Conservation (phyloP, 208 protist genomes). For the Wallacemonas sp. region DNA sequence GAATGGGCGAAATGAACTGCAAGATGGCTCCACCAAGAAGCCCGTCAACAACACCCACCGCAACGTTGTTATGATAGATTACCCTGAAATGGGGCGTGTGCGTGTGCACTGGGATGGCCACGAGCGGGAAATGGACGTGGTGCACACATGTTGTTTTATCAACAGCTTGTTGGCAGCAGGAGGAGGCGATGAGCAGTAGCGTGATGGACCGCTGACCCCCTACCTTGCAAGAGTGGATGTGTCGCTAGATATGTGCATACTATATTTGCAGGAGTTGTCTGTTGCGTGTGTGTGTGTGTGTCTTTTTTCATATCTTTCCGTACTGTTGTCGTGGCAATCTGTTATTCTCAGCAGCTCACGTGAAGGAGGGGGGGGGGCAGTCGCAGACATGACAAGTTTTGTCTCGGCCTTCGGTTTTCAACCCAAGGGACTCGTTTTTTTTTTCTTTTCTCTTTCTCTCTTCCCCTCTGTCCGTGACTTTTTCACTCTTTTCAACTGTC, state of each 20-base stretch:
- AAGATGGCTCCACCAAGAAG: slow-evolving; percentile 12
- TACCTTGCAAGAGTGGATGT: too few species aligned
- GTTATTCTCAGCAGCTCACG: too few species aligned
- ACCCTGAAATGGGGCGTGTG: slow-evolving; percentile 17
- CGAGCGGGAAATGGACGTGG: slow-evolving; percentile 9
- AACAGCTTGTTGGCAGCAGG: not conserved
- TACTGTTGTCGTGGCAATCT: too few species aligned
- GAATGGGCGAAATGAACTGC: slow-evolving; percentile 26
- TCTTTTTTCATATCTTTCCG: too few species aligned
- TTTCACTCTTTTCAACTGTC: too few species aligned
- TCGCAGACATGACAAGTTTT: too few species aligned
- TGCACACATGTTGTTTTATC: slow-evolving; percentile 13
- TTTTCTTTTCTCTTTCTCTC: slow-evolving; percentile 12
- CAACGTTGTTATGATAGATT: slow-evolving; percentile 60
- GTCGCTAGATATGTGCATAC: too few species aligned
- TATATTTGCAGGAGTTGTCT: too few species aligned
- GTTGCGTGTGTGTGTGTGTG: too few species aligned
- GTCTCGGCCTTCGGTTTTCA: too few species aligned
- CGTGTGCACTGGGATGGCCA: slow-evolving; percentile 11
- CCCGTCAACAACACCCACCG: slow-evolving; percentile 24
- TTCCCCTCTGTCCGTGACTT: not conserved
- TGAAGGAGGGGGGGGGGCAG: too few species aligned
- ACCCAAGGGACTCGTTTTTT: slow-evolving; percentile 11
- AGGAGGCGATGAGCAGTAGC: not conserved
- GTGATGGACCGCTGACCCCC: too few species aligned